Conservation (phyloP, 1,139 yeast genomes). For the Kluyveromyces sp. region DNA sequence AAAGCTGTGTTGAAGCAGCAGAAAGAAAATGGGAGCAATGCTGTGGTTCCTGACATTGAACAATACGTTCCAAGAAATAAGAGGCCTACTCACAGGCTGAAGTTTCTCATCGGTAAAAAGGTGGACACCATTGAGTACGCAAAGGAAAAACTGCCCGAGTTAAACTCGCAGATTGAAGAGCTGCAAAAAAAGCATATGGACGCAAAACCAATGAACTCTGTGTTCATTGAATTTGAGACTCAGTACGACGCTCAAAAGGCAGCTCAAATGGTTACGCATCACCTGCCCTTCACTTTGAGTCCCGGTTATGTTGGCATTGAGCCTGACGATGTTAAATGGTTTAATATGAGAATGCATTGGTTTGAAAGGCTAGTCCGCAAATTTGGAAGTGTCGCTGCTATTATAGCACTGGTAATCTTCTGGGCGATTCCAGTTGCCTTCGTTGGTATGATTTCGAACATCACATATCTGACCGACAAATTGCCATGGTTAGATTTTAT, state of each 20-base stretch:
- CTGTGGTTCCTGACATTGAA: conserved; percentile 45
- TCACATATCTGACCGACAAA: conserved; percentile 60
- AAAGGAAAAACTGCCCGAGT: conserved; percentile 56
- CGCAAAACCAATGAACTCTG: conserved; percentile 48
- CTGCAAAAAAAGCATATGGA: conserved; percentile 52
- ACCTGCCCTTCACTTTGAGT: conserved; percentile 53
- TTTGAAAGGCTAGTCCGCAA: conserved; percentile 67
- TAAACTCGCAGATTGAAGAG: conserved; percentile 56
- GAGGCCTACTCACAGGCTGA: conserved; percentile 64
- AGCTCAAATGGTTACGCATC: conserved; percentile 69
- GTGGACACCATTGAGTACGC: conserved; percentile 77
- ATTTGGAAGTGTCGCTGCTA: conserved; percentile 51
- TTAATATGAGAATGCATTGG: conserved; percentile 75
- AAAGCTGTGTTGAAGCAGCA: conserved; percentile 60
- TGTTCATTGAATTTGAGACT: conserved; percentile 76
- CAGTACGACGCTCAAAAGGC: conserved; percentile 88
- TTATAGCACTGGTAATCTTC: conserved; percentile 60
- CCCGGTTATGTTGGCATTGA: conserved; percentile 63
- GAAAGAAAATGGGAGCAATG: conserved; percentile 31
- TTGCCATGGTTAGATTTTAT: conserved; percentile 68
- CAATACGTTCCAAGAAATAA: conserved; percentile 71
- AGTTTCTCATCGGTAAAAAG: conserved; percentile 68
- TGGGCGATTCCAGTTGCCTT: conserved; percentile 96
- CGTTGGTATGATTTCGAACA: conserved; percentile 87
- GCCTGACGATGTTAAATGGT: conserved; percentile 83